These are phyloP conservation scores for Hyphopichia homilentoma DNA, from an alignment of 805 yeast species.

Conservation along the genomic window DNA sequence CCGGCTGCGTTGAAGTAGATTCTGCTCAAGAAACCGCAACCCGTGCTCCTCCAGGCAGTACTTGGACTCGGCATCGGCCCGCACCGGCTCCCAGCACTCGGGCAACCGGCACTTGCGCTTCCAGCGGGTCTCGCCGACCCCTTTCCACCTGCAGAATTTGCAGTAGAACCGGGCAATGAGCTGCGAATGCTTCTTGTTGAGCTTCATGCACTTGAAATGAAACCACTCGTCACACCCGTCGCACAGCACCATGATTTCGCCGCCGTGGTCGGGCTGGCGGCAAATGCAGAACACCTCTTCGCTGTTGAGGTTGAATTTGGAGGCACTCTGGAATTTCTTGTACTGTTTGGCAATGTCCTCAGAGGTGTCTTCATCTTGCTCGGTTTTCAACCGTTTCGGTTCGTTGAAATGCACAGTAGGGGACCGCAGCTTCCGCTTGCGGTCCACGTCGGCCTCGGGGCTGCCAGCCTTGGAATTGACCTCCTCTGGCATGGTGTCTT, in stretches of 20 bases:
- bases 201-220: slow-evolving; percentile 73
- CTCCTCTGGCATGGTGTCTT: background rate
- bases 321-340: slow-evolving; percentile 29
- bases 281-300: slow-evolving; percentile 77
- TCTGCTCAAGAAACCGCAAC: slow-evolving; percentile 29
- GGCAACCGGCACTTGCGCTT: slow-evolving; percentile 68
- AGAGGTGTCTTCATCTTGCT: slow-evolving; percentile 18
- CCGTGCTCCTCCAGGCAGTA: slow-evolving; percentile 81
- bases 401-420: background rate
- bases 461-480: background rate
- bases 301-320: slow-evolving; percentile 45
- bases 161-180: slow-evolving; percentile 68
- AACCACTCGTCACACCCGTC: slow-evolving; percentile 96
- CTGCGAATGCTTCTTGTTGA: slow-evolving; percentile 47
- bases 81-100: slow-evolving; percentile 55
- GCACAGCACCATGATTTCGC: slow-evolving; percentile 84
- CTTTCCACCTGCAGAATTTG: slow-evolving; percentile 62
- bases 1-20: slow-evolving; percentile 18
- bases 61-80: slow-evolving; percentile 46
- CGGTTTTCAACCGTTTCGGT: slow-evolving; percentile 7
- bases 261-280: slow-evolving; percentile 71
- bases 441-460: background rate
- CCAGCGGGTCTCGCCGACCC: slow-evolving; percentile 57
- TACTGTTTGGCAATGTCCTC: slow-evolving; percentile 35
- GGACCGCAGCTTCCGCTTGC: background rate